Percentiles rank a stretch among this genome's conserved stretches.
Evolutionary conservation across 83 land plant species (phyloP).

Genomic region (Picea abies): DNA sequence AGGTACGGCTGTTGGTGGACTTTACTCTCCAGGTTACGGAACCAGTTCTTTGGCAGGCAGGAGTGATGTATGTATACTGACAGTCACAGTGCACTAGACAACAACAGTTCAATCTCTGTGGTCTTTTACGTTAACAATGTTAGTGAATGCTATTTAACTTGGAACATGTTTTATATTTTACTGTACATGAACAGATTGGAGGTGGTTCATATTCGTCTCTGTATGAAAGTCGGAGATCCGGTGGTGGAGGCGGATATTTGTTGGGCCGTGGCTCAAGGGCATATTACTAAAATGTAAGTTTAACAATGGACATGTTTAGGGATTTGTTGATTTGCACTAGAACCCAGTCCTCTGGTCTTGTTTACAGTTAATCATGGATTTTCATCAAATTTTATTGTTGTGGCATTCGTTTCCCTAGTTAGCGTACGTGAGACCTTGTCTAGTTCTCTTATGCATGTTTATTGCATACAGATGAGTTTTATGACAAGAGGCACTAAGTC

Average conservation of each 20-base stretch:
- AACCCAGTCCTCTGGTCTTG: too few relatives aligned
- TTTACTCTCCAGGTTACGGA: conserved; percentile 4
- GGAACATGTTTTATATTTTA: too few relatives aligned
- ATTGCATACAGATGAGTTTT: background rate
- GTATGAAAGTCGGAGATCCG: background rate
- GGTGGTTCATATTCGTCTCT: conserved; percentile 12
- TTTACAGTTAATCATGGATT: too few relatives aligned
- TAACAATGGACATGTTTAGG: background rate
- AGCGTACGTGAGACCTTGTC: background rate
- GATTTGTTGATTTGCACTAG: too few relatives aligned
- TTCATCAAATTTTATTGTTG: background rate
- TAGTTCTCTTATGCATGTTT: conserved; percentile 9
- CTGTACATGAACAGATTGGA: background rate
- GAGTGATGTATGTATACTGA: background rate
- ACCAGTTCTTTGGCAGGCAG: background rate
- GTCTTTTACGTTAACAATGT: too few relatives aligned
- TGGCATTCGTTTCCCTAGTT: background rate
- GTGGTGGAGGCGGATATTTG: background rate
- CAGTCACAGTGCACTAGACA: too few relatives aligned
- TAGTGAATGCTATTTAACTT: too few relatives aligned
- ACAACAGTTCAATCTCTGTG: too few relatives aligned
- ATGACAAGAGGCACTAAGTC: background rate
- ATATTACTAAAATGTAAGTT: conserved; percentile 10
- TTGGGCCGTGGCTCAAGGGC: conserved; percentile 7
- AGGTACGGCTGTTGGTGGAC: conserved; percentile 3